phyloP scores from a whole-genome alignment of 1,284 basidiomycete species.

The Boletus calvinii region DNA sequence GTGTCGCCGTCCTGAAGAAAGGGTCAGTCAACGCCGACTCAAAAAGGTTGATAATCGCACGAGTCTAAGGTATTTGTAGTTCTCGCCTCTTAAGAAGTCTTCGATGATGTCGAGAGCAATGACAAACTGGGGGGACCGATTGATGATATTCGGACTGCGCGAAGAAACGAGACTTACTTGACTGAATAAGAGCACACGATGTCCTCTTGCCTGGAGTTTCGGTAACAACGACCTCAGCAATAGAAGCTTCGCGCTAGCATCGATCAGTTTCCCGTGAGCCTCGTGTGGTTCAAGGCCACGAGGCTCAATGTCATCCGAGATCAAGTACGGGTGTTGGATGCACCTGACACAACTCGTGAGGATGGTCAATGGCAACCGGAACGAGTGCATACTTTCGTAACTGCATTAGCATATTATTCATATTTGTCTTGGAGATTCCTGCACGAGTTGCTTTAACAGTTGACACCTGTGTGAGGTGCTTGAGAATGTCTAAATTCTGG shows the following conservation, averaged over 20 bases:
- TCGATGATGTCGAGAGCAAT: constrained; percentile 90
- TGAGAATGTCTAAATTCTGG: constrained; percentile 66
- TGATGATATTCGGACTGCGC: background rate
- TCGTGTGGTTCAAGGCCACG: constrained; percentile 57
- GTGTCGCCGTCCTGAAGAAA: constrained; percentile 83
- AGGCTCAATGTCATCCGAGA: constrained; percentile 81
- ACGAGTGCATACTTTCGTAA: constrained; percentile 64
- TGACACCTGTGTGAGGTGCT: constrained; percentile 49
- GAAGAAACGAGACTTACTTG: constrained; percentile 61
- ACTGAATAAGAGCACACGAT: constrained; percentile 95
- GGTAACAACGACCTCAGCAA: constrained; percentile 83
- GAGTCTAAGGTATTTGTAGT: constrained; percentile 86
- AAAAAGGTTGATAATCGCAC: constrained; percentile 46
- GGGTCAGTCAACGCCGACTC: background rate
- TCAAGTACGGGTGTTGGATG: constrained; percentile 89
- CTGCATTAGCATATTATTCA: constrained; percentile 87
- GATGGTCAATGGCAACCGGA: background rate
- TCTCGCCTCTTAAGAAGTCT: constrained; percentile 90
- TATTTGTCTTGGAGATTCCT: constrained; percentile 45
- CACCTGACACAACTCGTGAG: constrained; percentile 48
- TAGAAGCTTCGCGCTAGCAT: constrained; percentile 85
- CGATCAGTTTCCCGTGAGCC: constrained; percentile 78
- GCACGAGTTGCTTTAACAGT: constrained; percentile 33
- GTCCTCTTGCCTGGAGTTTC: constrained; percentile 86
- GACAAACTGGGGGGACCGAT: constrained; percentile 68